Percentiles rank a stretch among this genome's conserved stretches.
These are phyloP conservation scores for Pelargonium nanum DNA, from an alignment of 345 rosid genomes.

Conservation along the genomic window DNA sequence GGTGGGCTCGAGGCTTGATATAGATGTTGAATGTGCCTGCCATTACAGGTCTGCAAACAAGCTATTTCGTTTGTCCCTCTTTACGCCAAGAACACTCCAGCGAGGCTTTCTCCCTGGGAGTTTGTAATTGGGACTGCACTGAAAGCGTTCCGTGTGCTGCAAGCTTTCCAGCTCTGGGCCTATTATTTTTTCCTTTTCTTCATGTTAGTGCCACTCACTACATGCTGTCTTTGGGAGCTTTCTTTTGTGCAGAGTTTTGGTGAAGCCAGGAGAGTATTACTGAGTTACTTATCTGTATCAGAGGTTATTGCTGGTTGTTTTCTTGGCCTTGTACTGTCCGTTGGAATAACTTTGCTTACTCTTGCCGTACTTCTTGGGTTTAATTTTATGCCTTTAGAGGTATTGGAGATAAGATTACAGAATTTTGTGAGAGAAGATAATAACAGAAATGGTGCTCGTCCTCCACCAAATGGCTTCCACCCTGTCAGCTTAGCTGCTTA, in stretches of 20 bases:
- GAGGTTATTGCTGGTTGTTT: not conserved
- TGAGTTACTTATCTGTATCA: not conserved
- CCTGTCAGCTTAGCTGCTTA: too few relatives aligned
- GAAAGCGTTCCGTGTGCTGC: conserved; percentile 1
- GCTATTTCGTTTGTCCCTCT: conserved; percentile 10
- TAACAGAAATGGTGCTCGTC: too few relatives aligned
- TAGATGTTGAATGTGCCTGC: too few relatives aligned
- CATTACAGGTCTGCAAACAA: conserved; percentile 13
- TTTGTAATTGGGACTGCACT: conserved; percentile 4
- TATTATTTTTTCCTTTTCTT: conserved; percentile 4
- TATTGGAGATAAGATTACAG: too few relatives aligned
- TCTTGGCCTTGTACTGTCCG: not conserved
- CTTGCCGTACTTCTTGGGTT: too few relatives aligned
- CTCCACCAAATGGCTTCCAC: too few relatives aligned
- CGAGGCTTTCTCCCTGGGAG: conserved; percentile 9
- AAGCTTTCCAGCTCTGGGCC: not conserved
- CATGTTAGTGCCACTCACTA: conserved; percentile 9
- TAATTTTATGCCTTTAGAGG: too few relatives aligned
- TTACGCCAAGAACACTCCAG: conserved; percentile 14
- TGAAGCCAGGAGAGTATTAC: not conserved
- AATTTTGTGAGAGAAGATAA: too few relatives aligned
- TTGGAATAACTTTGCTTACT: too few relatives aligned
- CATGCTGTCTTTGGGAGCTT: not conserved
- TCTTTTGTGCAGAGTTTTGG: conserved; percentile 3
- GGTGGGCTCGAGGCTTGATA: too few relatives aligned